Evolutionary conservation across 78 protist species (phyloP), one percentile per base, ranked within the genome.

Genomic region (Cavenderia fasciculata): DNA sequence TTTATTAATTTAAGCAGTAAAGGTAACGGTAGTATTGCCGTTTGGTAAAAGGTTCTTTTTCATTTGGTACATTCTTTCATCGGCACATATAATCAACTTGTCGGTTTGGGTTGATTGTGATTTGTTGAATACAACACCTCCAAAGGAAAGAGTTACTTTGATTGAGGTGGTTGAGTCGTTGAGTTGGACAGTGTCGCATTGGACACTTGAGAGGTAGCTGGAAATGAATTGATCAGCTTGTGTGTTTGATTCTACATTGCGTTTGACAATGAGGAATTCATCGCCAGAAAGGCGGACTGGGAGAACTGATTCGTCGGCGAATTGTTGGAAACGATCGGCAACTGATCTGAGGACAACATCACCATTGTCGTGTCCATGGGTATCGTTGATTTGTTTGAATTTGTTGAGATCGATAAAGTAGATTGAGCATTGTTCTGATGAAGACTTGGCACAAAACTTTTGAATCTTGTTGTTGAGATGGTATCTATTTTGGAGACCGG

Each of bases 211-310:
- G 11, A 70, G 36, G 56, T 38, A 66, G 16, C 49, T 25, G 1
- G n/a, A n/a, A 66, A 79, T 79, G 54, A 51, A 79, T 34, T 21
- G n/a, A 29, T 66, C 33, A 33, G 88, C 74, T 29, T 79, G 62
- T 38, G 63, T 76, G 38, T 52, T 44, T 21, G 44, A 25, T 38
- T 25, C 41, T 25, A 79, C 76, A 66, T 59, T 52, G 5, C 76
- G n/a, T 51, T 79, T 79, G 29, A 79, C 59, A 43, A 79, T 51
- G 29, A 79, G 62, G 56, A 79, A 79, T 54, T 79, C 88, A 65
- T 79, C 88, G 40, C 88, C 88, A 46, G 76, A 66, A 14, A 79
- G 31, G 49, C 88, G 88, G 44, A 79, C 66, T 79, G 88, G 88
- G 16, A 79, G 73, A 27, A 46, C 46, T 21, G 31, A 29, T 21